phyloP scores from a whole-genome alignment of 257 asterid species.

The Petunia secreta region DNA sequence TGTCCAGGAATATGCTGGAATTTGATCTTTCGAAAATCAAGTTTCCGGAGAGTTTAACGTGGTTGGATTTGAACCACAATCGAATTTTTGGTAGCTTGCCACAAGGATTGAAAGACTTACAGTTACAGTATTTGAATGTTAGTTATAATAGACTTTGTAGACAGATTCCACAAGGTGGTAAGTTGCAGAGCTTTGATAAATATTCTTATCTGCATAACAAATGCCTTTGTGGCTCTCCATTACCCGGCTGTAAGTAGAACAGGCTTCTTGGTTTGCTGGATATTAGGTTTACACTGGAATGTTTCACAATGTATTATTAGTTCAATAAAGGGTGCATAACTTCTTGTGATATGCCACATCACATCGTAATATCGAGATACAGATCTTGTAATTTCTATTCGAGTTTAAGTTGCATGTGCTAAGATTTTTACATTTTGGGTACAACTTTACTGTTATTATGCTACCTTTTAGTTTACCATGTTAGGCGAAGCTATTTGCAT shows the following conservation, averaged over 20 bases:
- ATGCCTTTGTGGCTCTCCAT: conserved; percentile 63
- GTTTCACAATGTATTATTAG: background rate
- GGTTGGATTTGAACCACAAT: conserved; percentile 54
- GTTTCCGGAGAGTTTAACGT: conserved; percentile 38
- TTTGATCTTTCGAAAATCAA: conserved; percentile 48
- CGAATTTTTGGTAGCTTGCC: conserved; percentile 52
- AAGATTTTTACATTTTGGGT: no score
- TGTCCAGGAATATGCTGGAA: conserved; percentile 44
- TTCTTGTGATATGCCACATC: background rate
- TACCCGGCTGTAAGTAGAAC: conserved; percentile 40
- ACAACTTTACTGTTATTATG: no score
- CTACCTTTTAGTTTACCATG: no score
- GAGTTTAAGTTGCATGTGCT: no score
- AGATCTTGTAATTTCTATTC: no score
- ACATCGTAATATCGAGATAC: background rate
- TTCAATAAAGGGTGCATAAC: background rate
- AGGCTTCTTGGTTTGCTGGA: background rate
- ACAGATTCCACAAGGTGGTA: conserved; percentile 54
- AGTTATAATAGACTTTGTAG: conserved; percentile 62
- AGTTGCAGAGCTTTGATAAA: conserved; percentile 42
- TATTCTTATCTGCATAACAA: conserved; percentile 43
- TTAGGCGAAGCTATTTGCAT: no score
- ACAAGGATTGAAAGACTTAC: conserved; percentile 35
- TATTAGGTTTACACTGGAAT: background rate
- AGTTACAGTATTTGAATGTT: conserved; percentile 30